Evolutionary conservation across 1,284 basidiomycete species (phyloP), one percentile per base, ranked within the genome.

Genomic region (Sparassis latifolia): DNA sequence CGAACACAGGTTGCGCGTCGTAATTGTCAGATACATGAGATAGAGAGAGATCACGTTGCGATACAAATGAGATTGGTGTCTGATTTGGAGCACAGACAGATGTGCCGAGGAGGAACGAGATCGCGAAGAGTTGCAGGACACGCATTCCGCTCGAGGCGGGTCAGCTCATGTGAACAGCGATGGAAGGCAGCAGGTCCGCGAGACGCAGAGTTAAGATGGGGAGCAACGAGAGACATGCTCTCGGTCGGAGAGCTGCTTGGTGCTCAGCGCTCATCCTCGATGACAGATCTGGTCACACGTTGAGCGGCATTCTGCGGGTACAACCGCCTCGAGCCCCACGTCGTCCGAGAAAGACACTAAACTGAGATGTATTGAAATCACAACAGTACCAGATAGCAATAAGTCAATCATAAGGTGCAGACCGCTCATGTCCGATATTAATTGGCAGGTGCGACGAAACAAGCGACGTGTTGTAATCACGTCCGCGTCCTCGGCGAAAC

Each of bases 401-500:
- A 48, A 48, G 27, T 48, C 47, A 49, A 42, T 20, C 20, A 20
- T 20, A 20, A 27, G 20, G 6, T 27, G 27, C 27, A 28, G 40
- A 42, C 40, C 9, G 40, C 20, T 27, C 40, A n/a, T 9, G 35
- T 38, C 35, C 35, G 20, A 20, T 20, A 20, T 20, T 20, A 20
- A 20, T 20, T 20, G 20, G 20, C 20, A 20, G 20, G 20, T 20
- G 20, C 20, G 12, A 37, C 7, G 12, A 12, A 37, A 30, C 30
- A 31, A n/a, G 41, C 27, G 20, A 5, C 33, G 47, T 4, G 37
- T 20, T 35, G 29, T 33, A 33, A 27, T 61, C 56, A 72, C 61
- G 69, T 67, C 62, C 72, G 69, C 56, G 71, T 74, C 53, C 74
- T 66, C 46, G 74, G 74, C 7, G 72, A 73, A 10, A 58, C 65